Percentiles rank a stretch among this genome's conserved stretches.
Evolutionary conservation across 2,329 filamentous ascomycete species (phyloP).

Genomic region (Thelonectria olida): DNA sequence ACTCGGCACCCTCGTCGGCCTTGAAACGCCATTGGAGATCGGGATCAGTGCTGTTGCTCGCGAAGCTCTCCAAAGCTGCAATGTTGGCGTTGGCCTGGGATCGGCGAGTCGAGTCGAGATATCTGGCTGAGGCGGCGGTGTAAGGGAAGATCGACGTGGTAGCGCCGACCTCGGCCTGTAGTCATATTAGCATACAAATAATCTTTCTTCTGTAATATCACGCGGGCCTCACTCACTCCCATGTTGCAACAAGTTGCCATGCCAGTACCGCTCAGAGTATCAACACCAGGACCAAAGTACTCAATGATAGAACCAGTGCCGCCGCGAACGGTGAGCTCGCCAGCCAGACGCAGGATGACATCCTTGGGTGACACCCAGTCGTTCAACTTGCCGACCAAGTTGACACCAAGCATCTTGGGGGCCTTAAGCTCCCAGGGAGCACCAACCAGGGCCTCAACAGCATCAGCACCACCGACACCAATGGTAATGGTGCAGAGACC

Average conservation of each 20-base stretch:
- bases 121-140: constrained; percentile 82
- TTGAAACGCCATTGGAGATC: constrained; percentile 71
- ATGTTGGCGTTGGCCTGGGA: constrained; percentile 73
- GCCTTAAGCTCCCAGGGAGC: constrained; percentile 98
- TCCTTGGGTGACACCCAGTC: constrained; percentile 97
- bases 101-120: constrained; percentile 82
- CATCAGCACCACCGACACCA: constrained; percentile 95
- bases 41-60: constrained; percentile 51
- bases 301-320: constrained; percentile 96
- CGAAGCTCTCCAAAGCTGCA: constrained; percentile 65
- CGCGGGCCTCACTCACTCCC: constrained; percentile 55
- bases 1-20: constrained; percentile 86
- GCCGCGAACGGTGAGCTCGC: constrained; percentile 88
- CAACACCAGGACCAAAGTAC: constrained; percentile 89
- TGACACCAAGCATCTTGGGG: constrained; percentile 87
- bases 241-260: constrained; percentile 95
- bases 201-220: too few relatives aligned
- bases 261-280: constrained; percentile 89
- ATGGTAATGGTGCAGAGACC: constrained; percentile 94
- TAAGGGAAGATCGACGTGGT: constrained; percentile 97
- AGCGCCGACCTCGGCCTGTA: constrained; percentile 81
- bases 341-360: constrained; percentile 89
- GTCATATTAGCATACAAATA: not conserved
- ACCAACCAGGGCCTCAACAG: constrained; percentile 94
- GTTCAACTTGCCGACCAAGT: constrained; percentile 81